Base-by-base conservation (phyloP, 129 eudicot genomes). In the Lactuca saligna region DNA sequence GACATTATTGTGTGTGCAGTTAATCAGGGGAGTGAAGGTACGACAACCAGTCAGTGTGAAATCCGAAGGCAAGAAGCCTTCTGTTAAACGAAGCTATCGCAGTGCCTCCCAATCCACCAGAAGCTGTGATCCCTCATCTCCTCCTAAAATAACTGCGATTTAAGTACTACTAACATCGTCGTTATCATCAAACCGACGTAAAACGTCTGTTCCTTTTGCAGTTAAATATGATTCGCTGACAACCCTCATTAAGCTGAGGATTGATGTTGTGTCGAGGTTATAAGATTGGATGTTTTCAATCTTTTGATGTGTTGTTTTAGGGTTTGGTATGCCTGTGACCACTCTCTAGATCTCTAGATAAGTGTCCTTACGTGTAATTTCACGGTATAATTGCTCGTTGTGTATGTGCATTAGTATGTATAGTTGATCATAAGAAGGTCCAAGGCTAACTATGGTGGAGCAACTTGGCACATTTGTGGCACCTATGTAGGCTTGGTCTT, bases 21-120 rank as follows among this genome's bases (percentile, higher is more conserved):
- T 94, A 78, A 94, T 94, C 37, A 83, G 99, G 74, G 99, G 99
- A 16, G 97, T 94, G 63, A 93, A 89, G 75, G 99, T 93, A 42
- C 84, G 97, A 3, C 95, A 88, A 68, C 86, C 81, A 3, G 88
- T 84, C 46, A 54, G 65, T 1, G 75, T 65, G n/a, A 89, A 82
- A 68, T 29, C 82, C 0, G 99, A 89, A 72, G 70, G 74, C 63
- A 91, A 81, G 81, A 93, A 87, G 66, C 75, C 85, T 11, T 46
- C n/a, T 1, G 72, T 74, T 6, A 93, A 78, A 74, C 87, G 82
- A 78, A 86, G 78, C 79, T 62, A 65, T 20, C 89, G 88, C 6
- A 74, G 58, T 60, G 41, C 74, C n/a, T 65, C 86, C 29, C 78
- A 69, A 16, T 73, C 84, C 4, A 80, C 79, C 1, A 67, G 75